A percentile compares a stretch with the other conserved stretches of the same genome.
phyloP scores from a whole-genome alignment of 441 rosid species.

The Adansonia grandidieri region DNA sequence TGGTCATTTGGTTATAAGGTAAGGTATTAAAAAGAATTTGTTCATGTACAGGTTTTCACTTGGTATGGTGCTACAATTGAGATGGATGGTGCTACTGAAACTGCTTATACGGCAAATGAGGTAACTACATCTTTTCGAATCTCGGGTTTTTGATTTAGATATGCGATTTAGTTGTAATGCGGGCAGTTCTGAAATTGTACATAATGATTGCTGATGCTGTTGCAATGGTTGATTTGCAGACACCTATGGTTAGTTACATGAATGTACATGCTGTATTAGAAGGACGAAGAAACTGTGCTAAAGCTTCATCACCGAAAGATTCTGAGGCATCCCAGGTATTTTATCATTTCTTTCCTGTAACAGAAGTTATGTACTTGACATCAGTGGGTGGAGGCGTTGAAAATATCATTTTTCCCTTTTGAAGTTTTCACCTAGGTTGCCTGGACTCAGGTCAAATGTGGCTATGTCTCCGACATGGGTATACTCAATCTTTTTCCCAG shows the following conservation, averaged over 20 bases:
- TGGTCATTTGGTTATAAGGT: neutral
- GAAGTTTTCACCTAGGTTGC: too few relatives aligned
- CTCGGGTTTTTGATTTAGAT: neutral
- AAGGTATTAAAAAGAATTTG: conserved; percentile 2
- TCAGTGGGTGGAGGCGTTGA: neutral
- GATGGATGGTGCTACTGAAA: conserved; percentile 82
- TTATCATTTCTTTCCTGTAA: neutral
- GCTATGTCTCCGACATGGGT: neutral
- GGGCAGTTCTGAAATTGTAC: neutral
- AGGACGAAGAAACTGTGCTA: conserved; percentile 71
- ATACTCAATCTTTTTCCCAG: neutral
- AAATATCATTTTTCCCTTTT: neutral
- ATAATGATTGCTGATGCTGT: neutral
- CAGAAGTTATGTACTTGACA: neutral
- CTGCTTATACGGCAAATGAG: conserved; percentile 95
- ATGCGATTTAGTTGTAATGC: neutral
- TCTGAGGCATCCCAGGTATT: conserved; percentile 59
- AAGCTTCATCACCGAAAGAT: conserved; percentile 59
- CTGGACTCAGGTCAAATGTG: neutral
- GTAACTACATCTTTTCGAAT: conserved; percentile 39
- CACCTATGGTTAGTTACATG: conserved; percentile 91
- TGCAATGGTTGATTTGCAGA: conserved; percentile 46
- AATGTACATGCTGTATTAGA: conserved; percentile 86
- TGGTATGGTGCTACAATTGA: conserved; percentile 96
- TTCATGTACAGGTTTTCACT: conserved; percentile 65